Evolutionary conservation across 805 yeast species (phyloP).

Genomic region (Metschnikowia cubensis): DNA sequence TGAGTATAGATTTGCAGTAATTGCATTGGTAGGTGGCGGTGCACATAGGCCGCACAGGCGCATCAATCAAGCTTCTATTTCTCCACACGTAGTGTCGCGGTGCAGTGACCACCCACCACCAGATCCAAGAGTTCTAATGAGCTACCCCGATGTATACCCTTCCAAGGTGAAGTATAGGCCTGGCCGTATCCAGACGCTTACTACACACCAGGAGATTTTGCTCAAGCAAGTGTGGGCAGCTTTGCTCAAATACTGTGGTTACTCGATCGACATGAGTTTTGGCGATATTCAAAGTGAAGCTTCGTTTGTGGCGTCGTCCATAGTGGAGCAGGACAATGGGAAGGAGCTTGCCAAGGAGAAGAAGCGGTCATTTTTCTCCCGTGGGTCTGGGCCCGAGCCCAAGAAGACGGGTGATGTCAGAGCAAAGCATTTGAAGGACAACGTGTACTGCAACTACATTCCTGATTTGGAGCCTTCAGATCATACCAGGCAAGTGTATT

Average conservation of each 20-base stretch:
- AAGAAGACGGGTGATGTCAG: conserved; percentile 22
- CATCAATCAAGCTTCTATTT: neutral
- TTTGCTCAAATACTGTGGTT: conserved; percentile 41
- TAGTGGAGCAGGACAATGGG: conserved; percentile 14
- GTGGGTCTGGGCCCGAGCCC: conserved; percentile 12
- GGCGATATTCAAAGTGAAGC: conserved; percentile 28
- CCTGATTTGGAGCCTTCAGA: conserved; percentile 22
- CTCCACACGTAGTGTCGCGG: neutral
- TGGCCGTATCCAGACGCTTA: conserved; percentile 37
- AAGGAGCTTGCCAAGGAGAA: conserved; percentile 24
- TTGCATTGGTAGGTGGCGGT: neutral
- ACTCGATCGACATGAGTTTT: conserved; percentile 27
- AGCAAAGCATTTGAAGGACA: conserved; percentile 25
- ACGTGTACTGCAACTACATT: conserved; percentile 24
- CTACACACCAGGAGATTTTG: conserved; percentile 18
- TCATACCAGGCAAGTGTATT: conserved; percentile 18
- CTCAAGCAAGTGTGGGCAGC: conserved; percentile 20
- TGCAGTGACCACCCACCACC: neutral
- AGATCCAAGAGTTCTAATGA: neutral
- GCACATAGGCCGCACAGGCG: neutral
- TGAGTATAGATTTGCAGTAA: no score
- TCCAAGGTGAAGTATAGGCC: conserved; percentile 26
- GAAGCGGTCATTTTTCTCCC: conserved; percentile 29
- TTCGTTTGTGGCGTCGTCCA: conserved; percentile 30
- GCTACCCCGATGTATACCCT: conserved; percentile 17